Conservation (phyloP, 106 monocot species). For the Triglochin maritima region DNA sequence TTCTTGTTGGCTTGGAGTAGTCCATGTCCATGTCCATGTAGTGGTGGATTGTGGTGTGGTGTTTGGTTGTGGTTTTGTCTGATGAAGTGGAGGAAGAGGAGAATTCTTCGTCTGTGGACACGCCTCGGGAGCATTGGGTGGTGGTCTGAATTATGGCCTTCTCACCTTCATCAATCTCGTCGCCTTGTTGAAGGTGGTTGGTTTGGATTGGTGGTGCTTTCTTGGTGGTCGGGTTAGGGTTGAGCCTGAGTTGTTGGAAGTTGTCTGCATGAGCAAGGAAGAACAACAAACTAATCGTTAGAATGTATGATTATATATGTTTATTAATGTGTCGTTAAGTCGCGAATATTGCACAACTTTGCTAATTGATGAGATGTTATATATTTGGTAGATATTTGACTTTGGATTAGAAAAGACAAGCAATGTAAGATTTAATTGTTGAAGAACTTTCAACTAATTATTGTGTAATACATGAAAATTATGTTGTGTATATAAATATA, state of each 20-base stretch:
- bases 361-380: background rate
- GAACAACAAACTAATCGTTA: background rate
- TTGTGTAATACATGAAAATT: no score
- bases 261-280: conserved; percentile 18
- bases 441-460: no score
- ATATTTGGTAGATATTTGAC: background rate
- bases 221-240: background rate
- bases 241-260: conserved; percentile 25
- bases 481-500: no score
- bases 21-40: background rate
- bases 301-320: background rate
- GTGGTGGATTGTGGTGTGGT: background rate
- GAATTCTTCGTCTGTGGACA: conserved; percentile 28
- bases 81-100: conserved; percentile 52
- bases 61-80: conserved; percentile 18
- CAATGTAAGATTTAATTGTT: no score
- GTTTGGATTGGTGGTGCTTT: background rate
- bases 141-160: background rate
- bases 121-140: conserved; percentile 20
- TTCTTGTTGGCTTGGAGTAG: conserved; percentile 4
- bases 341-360: background rate
- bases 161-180: conserved; percentile 7
- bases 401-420: background rate
- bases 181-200: conserved; percentile 5
- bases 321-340: no score